phyloP scores from a whole-genome alignment of 2,329 filamentous ascomycete species.

The Phyllosticta ampelicida region DNA sequence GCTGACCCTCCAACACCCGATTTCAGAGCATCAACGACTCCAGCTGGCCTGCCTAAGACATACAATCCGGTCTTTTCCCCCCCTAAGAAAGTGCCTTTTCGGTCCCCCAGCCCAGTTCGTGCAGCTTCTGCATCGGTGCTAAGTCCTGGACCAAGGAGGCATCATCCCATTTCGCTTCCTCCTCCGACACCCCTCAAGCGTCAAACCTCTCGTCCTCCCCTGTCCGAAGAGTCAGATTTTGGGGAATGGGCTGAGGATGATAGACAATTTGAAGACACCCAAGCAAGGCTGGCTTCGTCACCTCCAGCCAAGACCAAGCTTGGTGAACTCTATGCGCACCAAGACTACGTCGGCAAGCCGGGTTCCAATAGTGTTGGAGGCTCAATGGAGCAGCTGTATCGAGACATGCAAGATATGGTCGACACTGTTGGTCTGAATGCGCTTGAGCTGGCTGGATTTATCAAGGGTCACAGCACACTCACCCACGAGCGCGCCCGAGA shows the following conservation, averaged over 20 bases:
- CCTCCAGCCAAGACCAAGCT: slow-evolving; percentile 1
- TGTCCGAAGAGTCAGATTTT: slow-evolving; percentile 26
- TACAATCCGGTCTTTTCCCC: slow-evolving; percentile 46
- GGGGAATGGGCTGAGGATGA: slow-evolving; percentile 34
- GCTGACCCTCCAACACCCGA: slow-evolving; percentile 11
- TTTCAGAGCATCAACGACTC: slow-evolving; percentile 16
- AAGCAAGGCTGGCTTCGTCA: background rate
- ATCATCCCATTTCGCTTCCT: slow-evolving; percentile 23
- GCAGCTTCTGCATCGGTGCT: slow-evolving; percentile 41
- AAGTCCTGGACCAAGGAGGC: slow-evolving; percentile 13
- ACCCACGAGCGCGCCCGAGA: slow-evolving; percentile 49
- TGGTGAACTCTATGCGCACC: slow-evolving; percentile 50
- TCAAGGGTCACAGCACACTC: slow-evolving; percentile 50
- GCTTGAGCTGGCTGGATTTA: slow-evolving; percentile 48
- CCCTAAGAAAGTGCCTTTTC: slow-evolving; percentile 46
- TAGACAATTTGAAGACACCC: slow-evolving; percentile 42
- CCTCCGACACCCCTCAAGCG: slow-evolving; percentile 18
- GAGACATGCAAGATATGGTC: slow-evolving; percentile 87
- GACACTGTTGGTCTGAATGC: slow-evolving; percentile 84
- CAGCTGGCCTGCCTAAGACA: slow-evolving; percentile 25
- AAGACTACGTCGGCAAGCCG: slow-evolving; percentile 32
- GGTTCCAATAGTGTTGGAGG: slow-evolving; percentile 33
- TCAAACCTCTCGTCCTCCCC: slow-evolving; percentile 19
- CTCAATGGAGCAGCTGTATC: slow-evolving; percentile 48
- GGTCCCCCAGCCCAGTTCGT: slow-evolving; percentile 63